These are phyloP conservation scores for Fomitopsis palustris DNA, from an alignment of 1,284 basidiomycete genomes.

Conservation along the genomic window DNA sequence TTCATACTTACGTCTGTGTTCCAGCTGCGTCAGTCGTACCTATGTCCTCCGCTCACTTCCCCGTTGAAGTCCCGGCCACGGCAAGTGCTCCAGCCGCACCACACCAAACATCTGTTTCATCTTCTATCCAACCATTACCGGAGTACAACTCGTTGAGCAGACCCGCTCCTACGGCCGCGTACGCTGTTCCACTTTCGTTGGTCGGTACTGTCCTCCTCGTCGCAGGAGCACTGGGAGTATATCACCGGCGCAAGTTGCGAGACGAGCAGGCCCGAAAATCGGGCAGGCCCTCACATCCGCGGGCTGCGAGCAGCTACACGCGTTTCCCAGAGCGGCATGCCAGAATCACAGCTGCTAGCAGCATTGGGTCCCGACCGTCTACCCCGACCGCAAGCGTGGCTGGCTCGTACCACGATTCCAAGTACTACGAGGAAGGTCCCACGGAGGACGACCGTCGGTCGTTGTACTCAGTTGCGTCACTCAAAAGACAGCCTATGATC, in stretches of 20 bases:
- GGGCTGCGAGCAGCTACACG: slow-evolving; percentile 13
- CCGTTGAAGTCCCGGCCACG: slow-evolving; percentile 6
- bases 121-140: slow-evolving; percentile 14
- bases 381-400: not conserved
- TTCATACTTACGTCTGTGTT: not conserved
- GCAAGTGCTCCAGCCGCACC: not conserved
- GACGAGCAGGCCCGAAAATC: slow-evolving; percentile 19
- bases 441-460: slow-evolving; percentile 5
- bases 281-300: slow-evolving; percentile 10
- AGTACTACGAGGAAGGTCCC: not conserved
- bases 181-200: slow-evolving; percentile 43
- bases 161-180: slow-evolving; percentile 36
- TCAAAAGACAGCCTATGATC: slow-evolving; percentile 9
- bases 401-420: not conserved
- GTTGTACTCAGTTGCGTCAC: slow-evolving; percentile 9
- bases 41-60: slow-evolving; percentile 5
- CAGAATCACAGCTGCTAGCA: not conserved
- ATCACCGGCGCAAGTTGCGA: slow-evolving; percentile 26
- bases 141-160: slow-evolving; percentile 27
- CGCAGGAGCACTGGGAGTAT: slow-evolving; percentile 29
- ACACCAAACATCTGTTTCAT: not conserved
- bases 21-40: not conserved
- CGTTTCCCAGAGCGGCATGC: not conserved
- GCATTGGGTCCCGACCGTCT: not conserved
- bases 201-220: slow-evolving; percentile 37